Percentiles rank a stretch among this genome's conserved stretches.
Conservation (phyloP, 345 rosid genomes). For the Eucalyptus dawsonii region DNA sequence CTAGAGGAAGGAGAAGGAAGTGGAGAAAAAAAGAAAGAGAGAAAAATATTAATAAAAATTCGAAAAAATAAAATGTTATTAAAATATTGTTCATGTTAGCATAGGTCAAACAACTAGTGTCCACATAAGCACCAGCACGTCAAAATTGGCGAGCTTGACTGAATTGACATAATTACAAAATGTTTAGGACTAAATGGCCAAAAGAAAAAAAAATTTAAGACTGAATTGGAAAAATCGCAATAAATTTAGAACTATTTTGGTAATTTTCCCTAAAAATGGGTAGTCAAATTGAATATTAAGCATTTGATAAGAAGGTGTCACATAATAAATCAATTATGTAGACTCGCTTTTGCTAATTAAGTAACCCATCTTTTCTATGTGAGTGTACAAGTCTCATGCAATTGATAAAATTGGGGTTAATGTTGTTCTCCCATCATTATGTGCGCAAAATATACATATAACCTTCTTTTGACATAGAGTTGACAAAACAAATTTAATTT, state of each 20-base stretch:
- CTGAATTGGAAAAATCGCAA: too few species aligned
- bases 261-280: background rate
- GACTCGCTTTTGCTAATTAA: background rate
- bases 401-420: background rate
- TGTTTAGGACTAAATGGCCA: rapidly evolving
- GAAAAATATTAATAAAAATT: too few species aligned
- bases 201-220: too few species aligned
- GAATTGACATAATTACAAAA: too few species aligned
- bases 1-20: too few species aligned
- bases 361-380: background rate
- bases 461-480: background rate
- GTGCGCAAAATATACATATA: background rate
- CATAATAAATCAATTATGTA: background rate
- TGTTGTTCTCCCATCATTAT: background rate
- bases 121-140: rapidly evolving
- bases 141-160: rapidly evolving
- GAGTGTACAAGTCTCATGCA: background rate
- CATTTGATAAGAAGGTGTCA: background rate
- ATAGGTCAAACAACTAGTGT: too few species aligned
- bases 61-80: too few species aligned
- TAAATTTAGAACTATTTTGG: too few species aligned
- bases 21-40: too few species aligned
- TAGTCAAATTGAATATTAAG: background rate
- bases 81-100: too few species aligned
- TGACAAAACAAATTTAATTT: background rate